Conservation (phyloP, 2,329 filamentous ascomycete genomes). For the Cladophialophora chaetospira region DNA sequence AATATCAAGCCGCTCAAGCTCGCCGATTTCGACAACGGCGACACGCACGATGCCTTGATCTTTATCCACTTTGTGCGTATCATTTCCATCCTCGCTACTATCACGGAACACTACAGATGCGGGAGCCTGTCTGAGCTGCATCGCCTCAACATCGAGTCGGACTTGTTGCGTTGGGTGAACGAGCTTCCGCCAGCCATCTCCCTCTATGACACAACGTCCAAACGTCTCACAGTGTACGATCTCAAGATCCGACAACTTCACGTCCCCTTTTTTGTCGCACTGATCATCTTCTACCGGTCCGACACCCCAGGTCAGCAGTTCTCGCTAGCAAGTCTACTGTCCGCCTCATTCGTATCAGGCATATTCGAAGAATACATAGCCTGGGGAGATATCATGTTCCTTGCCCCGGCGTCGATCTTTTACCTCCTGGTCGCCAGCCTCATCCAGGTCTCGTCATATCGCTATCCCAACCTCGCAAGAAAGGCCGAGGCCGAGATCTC, state of each 20-base stretch:
- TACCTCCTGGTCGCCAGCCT: conserved; percentile 25
- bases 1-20: conserved; percentile 21
- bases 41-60: conserved; percentile 21
- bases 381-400: conserved; percentile 22
- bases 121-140: conserved; percentile 31
- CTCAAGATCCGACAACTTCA: conserved; percentile 25
- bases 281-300: conserved; percentile 25
- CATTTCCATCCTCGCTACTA: conserved; percentile 23
- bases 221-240: conserved; percentile 17
- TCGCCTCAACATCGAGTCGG: conserved; percentile 33
- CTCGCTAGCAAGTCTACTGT: conserved; percentile 13
- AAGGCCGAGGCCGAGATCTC: conserved; percentile 17
- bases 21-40: conserved; percentile 17
- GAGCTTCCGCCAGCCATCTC: conserved; percentile 15
- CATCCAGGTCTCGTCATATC: conserved; percentile 24
- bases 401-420: conserved; percentile 23
- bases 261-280: conserved; percentile 21
- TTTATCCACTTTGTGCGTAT: conserved; percentile 29
- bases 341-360: conserved; percentile 25
- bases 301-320: conserved; percentile 15
- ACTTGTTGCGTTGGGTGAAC: conserved; percentile 43
- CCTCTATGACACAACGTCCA: conserved; percentile 16
- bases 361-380: conserved; percentile 28
- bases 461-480: conserved; percentile 16
- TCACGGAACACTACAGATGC: conserved; percentile 30